Percentiles rank a stretch among this genome's conserved stretches.
Evolutionary conservation across 345 rosid species (phyloP).

Genomic region (Populus tremula): DNA sequence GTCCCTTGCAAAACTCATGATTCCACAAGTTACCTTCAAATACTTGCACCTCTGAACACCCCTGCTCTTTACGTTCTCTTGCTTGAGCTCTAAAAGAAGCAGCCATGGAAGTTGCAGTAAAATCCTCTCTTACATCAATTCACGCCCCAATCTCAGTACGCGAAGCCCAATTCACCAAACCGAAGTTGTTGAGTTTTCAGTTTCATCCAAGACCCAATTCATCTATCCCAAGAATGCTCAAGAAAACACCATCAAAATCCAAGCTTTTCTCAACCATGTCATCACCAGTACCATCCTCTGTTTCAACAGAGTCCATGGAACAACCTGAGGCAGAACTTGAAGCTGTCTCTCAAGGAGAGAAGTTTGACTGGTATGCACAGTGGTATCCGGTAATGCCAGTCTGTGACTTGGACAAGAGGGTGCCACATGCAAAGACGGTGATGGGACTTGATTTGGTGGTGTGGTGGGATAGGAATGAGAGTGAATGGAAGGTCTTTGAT

Average conservation of each 20-base stretch:
- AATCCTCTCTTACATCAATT: slow-evolving; percentile 16
- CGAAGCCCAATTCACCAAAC: slow-evolving; percentile 20
- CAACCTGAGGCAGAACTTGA: slow-evolving; percentile 22
- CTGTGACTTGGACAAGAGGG: slow-evolving; percentile 69
- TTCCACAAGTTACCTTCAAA: too few species aligned
- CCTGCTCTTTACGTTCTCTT: slow-evolving; percentile 2
- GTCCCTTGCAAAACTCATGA: too few species aligned
- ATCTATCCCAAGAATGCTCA: slow-evolving; percentile 1
- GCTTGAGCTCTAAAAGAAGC: background rate
- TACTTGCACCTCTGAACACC: too few species aligned
- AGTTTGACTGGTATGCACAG: slow-evolving; percentile 64
- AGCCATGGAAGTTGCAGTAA: slow-evolving; percentile 43
- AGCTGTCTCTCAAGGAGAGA: slow-evolving; percentile 22
- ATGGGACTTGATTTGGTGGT: slow-evolving; percentile 75
- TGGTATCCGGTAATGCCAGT: slow-evolving; percentile 81
- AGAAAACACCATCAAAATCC: slow-evolving; percentile 10
- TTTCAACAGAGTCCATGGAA: slow-evolving; percentile 20
- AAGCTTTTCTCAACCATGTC: slow-evolving; percentile 38
- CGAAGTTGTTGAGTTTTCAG: slow-evolving; percentile 20
- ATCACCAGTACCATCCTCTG: slow-evolving; percentile 19
- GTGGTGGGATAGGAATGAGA: slow-evolving; percentile 80
- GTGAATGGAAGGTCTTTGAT: slow-evolving; percentile 34
- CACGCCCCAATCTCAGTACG: slow-evolving; percentile 10
- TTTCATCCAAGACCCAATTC: slow-evolving; percentile 9
- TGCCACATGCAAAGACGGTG: slow-evolving; percentile 63